Conservation (phyloP, 208 protist genomes). For the Leishmania aethiopica region DNA sequence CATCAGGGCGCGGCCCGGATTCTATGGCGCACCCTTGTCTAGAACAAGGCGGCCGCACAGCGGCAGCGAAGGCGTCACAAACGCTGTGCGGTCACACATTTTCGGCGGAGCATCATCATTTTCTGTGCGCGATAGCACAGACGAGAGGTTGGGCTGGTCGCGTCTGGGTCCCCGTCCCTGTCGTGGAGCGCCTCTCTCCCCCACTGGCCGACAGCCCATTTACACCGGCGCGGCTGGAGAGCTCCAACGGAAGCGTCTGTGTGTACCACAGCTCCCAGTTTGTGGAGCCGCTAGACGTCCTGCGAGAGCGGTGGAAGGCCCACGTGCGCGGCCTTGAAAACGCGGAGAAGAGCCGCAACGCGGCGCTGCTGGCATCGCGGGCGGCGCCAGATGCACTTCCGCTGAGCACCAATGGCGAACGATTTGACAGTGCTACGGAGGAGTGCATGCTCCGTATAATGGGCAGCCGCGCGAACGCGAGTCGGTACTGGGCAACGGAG, state of each 20-base stretch:
- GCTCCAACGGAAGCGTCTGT: slow-evolving; percentile 22
- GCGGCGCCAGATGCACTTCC: slow-evolving; percentile 7
- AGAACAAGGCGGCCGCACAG: neutral
- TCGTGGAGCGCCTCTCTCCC: slow-evolving; percentile 37
- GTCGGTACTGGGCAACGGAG: slow-evolving; percentile 66
- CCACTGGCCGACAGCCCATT: neutral
- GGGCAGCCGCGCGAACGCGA: neutral
- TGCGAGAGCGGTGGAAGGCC: slow-evolving; percentile 29
- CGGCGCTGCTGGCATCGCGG: neutral
- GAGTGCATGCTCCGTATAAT: slow-evolving; percentile 12
- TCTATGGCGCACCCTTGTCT: neutral
- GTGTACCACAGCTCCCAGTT: slow-evolving; percentile 70
- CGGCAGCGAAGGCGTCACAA: neutral
- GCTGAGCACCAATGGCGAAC: slow-evolving; percentile 73
- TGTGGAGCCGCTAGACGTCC: slow-evolving; percentile 7
- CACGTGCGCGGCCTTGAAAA: neutral
- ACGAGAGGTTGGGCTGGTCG: slow-evolving; percentile 24
- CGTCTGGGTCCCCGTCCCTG: slow-evolving; percentile 51
- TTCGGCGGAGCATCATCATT: slow-evolving; percentile 26
- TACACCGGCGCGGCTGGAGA: slow-evolving; percentile 27
- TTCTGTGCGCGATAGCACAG: slow-evolving; percentile 42
- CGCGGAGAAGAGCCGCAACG: neutral
- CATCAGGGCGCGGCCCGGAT: neutral
- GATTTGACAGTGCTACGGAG: slow-evolving; percentile 41
- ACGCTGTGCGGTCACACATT: slow-evolving; percentile 52